Evolutionary conservation across 371 early-diverging fungal genomes (phyloP), one percentile per base, ranked within the genome.

Genomic region (Thermomucor indicae-seudaticae): DNA sequence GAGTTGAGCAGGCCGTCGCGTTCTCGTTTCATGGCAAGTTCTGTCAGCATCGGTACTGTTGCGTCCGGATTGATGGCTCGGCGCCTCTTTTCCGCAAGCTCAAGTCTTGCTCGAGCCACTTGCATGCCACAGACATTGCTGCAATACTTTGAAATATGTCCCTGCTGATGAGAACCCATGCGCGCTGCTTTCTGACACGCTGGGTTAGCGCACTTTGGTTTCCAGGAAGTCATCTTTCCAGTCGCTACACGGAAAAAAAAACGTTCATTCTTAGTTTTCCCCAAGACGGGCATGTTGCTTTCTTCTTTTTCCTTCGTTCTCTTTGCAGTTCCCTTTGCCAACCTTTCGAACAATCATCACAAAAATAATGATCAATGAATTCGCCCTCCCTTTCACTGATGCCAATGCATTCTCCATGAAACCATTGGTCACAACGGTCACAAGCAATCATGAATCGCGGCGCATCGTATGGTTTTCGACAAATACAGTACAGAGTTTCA

Each of bases 371-470:
- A 49, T 80, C 81, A 31, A 84, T 66, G 54, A 78, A 67, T 14
- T 76, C 74, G 16, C 79, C 75, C 49, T 81, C 79, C 27, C 69
- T 65, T 49, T 81, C 79, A 29, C 68, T 70, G 31, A 84, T 80
- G 1, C 76, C 74, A 10, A 84, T 76, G 38, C 84, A 84, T 46
- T 80, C 81, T 16, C 83, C 84, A 51, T 84, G 84, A 52, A 78
- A 84, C 84, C 84, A 84, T 28, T 76, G 76, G 49, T 79, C 80
- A 47, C 84, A 84, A 5, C 67, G 65, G 48, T 84, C 84, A 54
- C 84, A 84, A 0, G 75, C 79, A 60, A 84, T 81, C 82, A 82
- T 82, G 43, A 84, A 84, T 12, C 76, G 60, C 14, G 65, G 62
- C 5, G 61, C 60, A 54, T 82, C 78, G 49, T 83, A 78, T 0